Evolutionary conservation across 208 protist species (phyloP).

Genomic region (Leishmania amazonensis): DNA sequence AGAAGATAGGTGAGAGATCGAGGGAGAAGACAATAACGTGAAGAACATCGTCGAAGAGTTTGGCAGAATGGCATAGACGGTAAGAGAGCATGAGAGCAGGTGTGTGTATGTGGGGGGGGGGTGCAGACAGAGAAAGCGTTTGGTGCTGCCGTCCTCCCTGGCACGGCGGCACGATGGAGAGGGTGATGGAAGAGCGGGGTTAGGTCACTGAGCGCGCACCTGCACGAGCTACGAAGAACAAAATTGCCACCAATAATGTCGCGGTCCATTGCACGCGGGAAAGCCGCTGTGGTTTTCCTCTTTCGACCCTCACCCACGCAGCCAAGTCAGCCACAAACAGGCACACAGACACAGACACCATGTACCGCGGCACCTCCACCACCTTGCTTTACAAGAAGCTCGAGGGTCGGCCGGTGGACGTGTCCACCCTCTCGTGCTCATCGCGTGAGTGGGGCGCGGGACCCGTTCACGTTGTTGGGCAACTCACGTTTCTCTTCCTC

Average conservation of each 20-base stretch:
- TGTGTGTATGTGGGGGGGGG: neutral
- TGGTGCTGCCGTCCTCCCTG: neutral
- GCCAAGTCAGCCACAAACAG: neutral
- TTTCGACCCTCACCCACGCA: neutral
- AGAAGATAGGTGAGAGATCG: neutral
- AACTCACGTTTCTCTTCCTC: neutral
- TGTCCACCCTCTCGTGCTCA: neutral
- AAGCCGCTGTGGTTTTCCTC: neutral
- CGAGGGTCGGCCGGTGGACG: neutral
- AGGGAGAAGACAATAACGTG: neutral
- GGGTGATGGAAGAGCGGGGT: neutral
- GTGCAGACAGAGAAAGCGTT: neutral
- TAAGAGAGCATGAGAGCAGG: neutral
- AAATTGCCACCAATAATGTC: neutral
- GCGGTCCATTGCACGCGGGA: neutral
- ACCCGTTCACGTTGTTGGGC: neutral
- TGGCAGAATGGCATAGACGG: neutral
- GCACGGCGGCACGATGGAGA: neutral
- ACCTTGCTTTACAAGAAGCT: neutral
- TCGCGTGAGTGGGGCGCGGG: neutral
- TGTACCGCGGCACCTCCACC: too few species aligned
- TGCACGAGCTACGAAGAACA: neutral
- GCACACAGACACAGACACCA: neutral
- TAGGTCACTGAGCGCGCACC: neutral
- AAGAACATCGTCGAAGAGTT: neutral